Conservation (phyloP, 306 rosid species). For the Gastrolobium bilobum region DNA sequence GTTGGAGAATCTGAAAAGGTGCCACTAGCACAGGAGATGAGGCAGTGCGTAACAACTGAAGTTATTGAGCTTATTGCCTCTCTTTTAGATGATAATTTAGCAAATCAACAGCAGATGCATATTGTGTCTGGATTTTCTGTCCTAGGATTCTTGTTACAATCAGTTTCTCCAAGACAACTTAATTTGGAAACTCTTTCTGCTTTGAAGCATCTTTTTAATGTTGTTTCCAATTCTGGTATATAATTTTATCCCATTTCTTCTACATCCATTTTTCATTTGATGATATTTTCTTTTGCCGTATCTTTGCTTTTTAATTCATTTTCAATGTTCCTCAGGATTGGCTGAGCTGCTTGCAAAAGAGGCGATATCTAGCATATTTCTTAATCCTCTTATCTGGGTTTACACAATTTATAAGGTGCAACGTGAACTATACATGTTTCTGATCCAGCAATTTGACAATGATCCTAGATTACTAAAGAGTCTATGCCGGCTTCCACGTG, state of each 20-base stretch:
- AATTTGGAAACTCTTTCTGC: slow-evolving; percentile 88
- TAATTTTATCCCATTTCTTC: slow-evolving; percentile 39
- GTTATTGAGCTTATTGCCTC: slow-evolving; percentile 93
- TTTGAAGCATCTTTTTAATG: slow-evolving; percentile 83
- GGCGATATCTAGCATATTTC: slow-evolving; percentile 88
- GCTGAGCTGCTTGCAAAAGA: slow-evolving; percentile 82
- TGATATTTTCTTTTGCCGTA: slow-evolving; percentile 36
- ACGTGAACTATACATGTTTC: slow-evolving; percentile 95
- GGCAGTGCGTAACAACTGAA: slow-evolving; percentile 77
- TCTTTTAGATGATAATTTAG: slow-evolving; percentile 88
- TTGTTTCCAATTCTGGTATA: slow-evolving; percentile 82
- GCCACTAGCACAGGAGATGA: slow-evolving; percentile 52
- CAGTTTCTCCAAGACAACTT: slow-evolving; percentile 85
- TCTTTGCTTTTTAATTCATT: slow-evolving; percentile 37
- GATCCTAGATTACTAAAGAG: slow-evolving; percentile 88
- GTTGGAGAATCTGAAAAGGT: slow-evolving; percentile 57
- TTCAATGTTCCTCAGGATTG: slow-evolving; percentile 61
- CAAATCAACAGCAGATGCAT: slow-evolving; percentile 98
- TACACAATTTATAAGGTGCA: slow-evolving; percentile 81
- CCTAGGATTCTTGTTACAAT: slow-evolving; percentile 92
- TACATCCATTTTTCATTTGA: slow-evolving; percentile 38
- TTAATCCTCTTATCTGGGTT: slow-evolving; percentile 92
- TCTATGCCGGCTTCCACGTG: slow-evolving; percentile 85
- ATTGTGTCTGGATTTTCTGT: slow-evolving; percentile 95
- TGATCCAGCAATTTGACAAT: slow-evolving; percentile 91